phyloP scores from a whole-genome alignment of 371 early-diverging fungal species.

The Zopfochytrium polystomum region DNA sequence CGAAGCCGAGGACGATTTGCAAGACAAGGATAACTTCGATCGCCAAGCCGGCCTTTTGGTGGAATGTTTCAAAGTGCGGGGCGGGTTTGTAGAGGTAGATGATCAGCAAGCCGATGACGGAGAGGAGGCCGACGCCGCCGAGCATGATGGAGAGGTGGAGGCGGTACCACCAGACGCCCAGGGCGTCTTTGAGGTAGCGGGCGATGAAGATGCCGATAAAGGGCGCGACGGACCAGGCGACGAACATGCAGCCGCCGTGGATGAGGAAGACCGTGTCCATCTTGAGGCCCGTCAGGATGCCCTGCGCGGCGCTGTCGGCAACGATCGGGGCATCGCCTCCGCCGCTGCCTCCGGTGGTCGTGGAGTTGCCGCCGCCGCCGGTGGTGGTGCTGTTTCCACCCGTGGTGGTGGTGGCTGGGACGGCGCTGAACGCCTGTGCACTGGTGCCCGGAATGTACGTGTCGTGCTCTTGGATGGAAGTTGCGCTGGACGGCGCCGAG shows the following conservation, averaged over 20 bases:
- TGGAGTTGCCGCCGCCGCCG: too few relatives aligned
- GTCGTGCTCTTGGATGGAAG: too few relatives aligned
- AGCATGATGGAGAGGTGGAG: constrained; percentile 21
- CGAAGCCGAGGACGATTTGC: too few relatives aligned
- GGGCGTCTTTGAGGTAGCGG: constrained; percentile 34
- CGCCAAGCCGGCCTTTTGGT: constrained; percentile 13
- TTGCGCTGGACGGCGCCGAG: not conserved
- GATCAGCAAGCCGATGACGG: constrained; percentile 15
- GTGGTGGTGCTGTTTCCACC: too few relatives aligned
- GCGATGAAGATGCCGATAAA: constrained; percentile 38
- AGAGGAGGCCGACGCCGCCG: constrained; percentile 6
- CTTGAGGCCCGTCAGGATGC: too few relatives aligned
- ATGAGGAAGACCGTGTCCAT: too few relatives aligned
- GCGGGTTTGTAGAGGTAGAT: constrained; percentile 14
- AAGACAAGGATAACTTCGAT: constrained; percentile 34
- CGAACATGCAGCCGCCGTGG: constrained; percentile 36
- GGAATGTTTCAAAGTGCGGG: constrained; percentile 11
- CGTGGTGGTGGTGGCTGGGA: too few relatives aligned
- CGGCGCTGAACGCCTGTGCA: too few relatives aligned
- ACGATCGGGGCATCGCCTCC: too few relatives aligned
- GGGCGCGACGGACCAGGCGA: constrained; percentile 37
- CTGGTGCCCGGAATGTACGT: too few relatives aligned
- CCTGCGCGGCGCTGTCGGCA: too few relatives aligned
- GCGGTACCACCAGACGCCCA: constrained; percentile 37
- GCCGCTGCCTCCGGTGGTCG: too few relatives aligned